Percentiles rank a stretch among this genome's conserved stretches.
These are phyloP conservation scores for Oryza longistaminata DNA, from an alignment of 176 grass and related monocot genomes.

Conservation along the genomic window DNA sequence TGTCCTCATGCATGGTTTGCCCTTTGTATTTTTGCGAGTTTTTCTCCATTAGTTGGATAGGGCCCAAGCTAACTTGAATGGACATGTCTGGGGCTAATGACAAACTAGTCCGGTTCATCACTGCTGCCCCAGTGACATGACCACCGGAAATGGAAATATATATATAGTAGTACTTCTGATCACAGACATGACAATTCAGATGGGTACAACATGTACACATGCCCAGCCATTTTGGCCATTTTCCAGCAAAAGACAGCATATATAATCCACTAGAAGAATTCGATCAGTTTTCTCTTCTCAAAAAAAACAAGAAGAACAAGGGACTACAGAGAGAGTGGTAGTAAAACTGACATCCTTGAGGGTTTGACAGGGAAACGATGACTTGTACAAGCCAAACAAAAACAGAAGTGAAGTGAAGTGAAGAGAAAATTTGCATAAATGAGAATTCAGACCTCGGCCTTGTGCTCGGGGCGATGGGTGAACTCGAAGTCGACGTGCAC, in stretches of 20 bases:
- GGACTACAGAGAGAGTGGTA: background rate
- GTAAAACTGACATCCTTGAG: background rate
- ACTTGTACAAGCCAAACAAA: background rate
- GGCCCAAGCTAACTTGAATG: background rate
- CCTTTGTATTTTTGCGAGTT: background rate
- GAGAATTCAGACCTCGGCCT: conserved; percentile 43
- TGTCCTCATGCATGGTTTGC: background rate
- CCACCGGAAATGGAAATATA: background rate
- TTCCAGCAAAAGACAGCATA: background rate
- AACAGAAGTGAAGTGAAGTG: background rate
- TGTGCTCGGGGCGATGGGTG: conserved; percentile 69
- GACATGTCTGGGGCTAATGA: background rate
- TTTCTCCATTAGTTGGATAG: background rate
- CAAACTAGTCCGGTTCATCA: conserved; percentile 6
- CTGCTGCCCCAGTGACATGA: background rate
- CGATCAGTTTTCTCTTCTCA: background rate
- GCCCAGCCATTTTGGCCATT: background rate
- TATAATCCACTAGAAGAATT: background rate
- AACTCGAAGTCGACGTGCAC: conserved; percentile 89
- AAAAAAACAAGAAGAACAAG: too few relatives aligned
- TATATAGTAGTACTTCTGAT: background rate
- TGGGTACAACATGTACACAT: background rate
- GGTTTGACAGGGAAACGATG: background rate
- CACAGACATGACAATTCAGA: background rate
- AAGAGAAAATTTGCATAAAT: background rate